Evolutionary conservation across 257 asterid genomes (phyloP).

Genomic region (Handroanthus guayacan): DNA sequence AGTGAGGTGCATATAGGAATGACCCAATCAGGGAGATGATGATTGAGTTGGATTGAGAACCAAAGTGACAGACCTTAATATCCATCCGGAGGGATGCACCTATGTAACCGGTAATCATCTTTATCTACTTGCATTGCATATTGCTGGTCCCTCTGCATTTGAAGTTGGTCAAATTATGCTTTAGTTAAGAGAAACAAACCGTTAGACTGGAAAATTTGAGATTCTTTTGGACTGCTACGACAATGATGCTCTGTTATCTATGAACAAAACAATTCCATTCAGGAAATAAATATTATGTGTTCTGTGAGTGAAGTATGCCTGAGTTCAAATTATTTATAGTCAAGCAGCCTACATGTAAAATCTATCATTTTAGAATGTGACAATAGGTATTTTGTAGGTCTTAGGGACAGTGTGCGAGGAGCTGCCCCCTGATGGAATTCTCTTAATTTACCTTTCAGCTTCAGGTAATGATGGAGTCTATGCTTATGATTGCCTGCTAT

Average conservation of each 20-base stretch:
- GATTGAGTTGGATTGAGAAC: too few relatives aligned
- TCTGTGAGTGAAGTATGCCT: constrained; percentile 17
- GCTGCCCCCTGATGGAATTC: constrained; percentile 91
- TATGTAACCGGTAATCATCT: constrained; percentile 13
- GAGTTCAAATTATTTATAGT: constrained; percentile 9
- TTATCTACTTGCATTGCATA: constrained; percentile 7
- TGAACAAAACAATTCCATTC: not conserved
- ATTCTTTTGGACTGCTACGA: not conserved
- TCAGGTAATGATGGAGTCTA: constrained; percentile 58
- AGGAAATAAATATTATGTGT: not conserved
- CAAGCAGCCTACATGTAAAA: constrained; percentile 17
- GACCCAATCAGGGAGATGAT: too few relatives aligned
- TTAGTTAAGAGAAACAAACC: constrained; percentile 5
- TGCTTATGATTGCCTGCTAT: constrained; percentile 23
- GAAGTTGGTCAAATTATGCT: constrained; percentile 2
- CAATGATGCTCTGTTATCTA: not conserved
- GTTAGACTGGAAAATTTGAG: constrained; percentile 1
- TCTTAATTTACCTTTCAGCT: constrained; percentile 81
- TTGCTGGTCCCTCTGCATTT: constrained; percentile 6
- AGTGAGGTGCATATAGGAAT: not conserved
- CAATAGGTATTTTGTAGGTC: constrained; percentile 62
- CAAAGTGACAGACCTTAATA: too few relatives aligned
- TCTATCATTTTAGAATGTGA: constrained; percentile 36
- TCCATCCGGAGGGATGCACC: not conserved
- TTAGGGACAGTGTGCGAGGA: constrained; percentile 92